Conservation (phyloP, 305 asterid genomes). For the Fraxinus greggii region DNA sequence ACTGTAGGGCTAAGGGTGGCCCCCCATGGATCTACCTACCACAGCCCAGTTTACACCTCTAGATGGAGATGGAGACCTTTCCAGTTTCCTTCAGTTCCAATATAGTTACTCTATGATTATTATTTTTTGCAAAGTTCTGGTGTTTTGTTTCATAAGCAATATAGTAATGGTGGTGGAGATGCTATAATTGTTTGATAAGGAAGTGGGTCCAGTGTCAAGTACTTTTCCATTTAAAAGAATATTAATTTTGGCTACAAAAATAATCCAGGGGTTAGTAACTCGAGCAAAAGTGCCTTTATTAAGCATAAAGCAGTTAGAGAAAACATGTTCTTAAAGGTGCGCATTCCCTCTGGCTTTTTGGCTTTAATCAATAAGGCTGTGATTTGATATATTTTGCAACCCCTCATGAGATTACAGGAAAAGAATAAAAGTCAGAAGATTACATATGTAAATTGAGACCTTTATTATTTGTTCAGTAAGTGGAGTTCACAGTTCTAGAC, state of each 20-base stretch:
- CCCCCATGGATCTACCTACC: background rate
- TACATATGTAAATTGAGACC: background rate
- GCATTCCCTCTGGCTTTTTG: background rate
- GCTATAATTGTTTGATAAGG: background rate
- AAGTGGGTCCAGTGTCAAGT: background rate
- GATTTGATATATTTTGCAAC: background rate
- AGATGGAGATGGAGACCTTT: slow-evolving; percentile 19
- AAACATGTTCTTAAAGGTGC: background rate
- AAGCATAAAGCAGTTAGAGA: background rate
- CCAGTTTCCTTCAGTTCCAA: background rate
- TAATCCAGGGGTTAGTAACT: background rate
- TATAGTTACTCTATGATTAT: background rate
- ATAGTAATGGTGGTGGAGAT: slow-evolving; percentile 7
- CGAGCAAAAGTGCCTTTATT: background rate
- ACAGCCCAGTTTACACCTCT: background rate
- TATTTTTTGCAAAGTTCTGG: background rate
- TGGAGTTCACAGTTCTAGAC: background rate
- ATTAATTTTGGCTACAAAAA: background rate
- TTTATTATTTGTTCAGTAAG: background rate
- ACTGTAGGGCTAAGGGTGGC: background rate
- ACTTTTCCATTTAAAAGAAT: background rate
- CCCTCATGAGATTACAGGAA: background rate
- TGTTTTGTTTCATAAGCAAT: background rate
- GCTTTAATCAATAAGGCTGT: background rate
- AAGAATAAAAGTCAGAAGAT: background rate